Evolutionary conservation across 129 eudicot genomes (phyloP).

Genomic region (Chrysanthemum seticuspe): DNA sequence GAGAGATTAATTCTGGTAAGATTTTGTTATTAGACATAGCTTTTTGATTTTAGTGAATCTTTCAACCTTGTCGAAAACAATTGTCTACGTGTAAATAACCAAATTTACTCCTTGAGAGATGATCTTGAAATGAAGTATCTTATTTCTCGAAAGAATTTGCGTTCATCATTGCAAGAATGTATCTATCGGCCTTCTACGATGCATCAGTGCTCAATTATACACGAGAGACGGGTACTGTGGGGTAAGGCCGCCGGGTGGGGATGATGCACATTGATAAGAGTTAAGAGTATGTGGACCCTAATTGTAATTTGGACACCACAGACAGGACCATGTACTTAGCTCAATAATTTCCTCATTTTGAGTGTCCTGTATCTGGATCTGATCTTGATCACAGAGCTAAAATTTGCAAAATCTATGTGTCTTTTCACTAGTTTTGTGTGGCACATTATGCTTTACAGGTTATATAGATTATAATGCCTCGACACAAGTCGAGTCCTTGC

Average conservation of each 20-base stretch:
- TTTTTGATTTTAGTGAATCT: too few relatives aligned
- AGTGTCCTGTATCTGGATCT: constrained; percentile 37
- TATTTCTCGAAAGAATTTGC: too few relatives aligned
- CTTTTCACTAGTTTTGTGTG: constrained; percentile 5
- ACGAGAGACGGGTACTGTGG: constrained; percentile 29
- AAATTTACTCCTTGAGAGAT: too few relatives aligned
- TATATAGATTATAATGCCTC: neutral
- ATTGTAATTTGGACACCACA: constrained; percentile 48
- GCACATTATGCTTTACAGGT: neutral
- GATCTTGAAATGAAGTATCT: too few relatives aligned
- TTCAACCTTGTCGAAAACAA: too few relatives aligned
- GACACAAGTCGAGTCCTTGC: neutral
- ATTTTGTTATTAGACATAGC: too few relatives aligned
- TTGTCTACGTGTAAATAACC: too few relatives aligned
- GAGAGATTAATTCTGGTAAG: too few relatives aligned
- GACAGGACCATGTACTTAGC: constrained; percentile 43
- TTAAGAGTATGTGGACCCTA: constrained; percentile 35
- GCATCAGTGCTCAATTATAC: neutral
- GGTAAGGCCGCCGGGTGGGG: constrained; percentile 7
- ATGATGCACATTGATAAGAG: constrained; percentile 43
- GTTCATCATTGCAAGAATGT: too few relatives aligned
- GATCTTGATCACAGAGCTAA: constrained; percentile 48
- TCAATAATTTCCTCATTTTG: constrained; percentile 31
- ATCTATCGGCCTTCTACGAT: too few relatives aligned
- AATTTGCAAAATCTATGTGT: constrained; percentile 9